Evolutionary conservation across 495 filamentous ascomycete genomes (phyloP).

Genomic region (Opeltia flavorubescens): DNA sequence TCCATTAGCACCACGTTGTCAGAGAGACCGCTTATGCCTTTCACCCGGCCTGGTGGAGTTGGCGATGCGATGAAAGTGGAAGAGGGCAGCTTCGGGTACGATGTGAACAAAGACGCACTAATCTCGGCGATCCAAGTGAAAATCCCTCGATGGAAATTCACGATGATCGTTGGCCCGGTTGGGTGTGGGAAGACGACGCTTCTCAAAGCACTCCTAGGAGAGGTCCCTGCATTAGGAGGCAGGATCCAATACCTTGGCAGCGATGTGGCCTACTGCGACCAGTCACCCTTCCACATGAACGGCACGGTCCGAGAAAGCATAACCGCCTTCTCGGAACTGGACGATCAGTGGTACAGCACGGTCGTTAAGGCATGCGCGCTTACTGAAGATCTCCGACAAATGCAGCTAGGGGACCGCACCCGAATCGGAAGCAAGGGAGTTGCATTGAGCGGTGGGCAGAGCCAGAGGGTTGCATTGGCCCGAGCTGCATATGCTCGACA

Average conservation of each 20-base stretch:
- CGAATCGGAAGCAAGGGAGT: conserved; percentile 50
- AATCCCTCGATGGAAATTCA: conserved; percentile 29
- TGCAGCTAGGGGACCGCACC: conserved; percentile 44
- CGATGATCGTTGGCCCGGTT: conserved; percentile 43
- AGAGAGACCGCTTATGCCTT: conserved; percentile 5
- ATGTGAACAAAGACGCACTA: conserved; percentile 27
- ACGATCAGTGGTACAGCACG: conserved; percentile 44
- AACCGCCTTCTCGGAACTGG: conserved; percentile 34
- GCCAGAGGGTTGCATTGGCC: conserved; percentile 47
- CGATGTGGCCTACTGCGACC: conserved; percentile 38
- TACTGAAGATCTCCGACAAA: conserved; percentile 36
- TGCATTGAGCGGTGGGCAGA: conserved; percentile 51
- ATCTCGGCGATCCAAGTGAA: conserved; percentile 27
- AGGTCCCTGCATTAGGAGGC: conserved; percentile 33
- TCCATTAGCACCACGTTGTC: neutral
- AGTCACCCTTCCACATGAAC: conserved; percentile 41
- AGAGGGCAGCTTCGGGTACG: conserved; percentile 38
- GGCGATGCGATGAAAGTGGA: conserved; percentile 17
- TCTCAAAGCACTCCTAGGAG: conserved; percentile 42
- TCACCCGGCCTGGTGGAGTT: neutral
- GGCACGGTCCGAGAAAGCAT: conserved; percentile 45
- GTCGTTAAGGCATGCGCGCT: conserved; percentile 54
- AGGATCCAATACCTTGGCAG: conserved; percentile 22
- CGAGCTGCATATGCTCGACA: conserved; percentile 42
- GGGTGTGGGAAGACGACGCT: conserved; percentile 48